Evolutionary conservation across 1,284 basidiomycete genomes (phyloP).

Genomic region (Trametes versicolor): DNA sequence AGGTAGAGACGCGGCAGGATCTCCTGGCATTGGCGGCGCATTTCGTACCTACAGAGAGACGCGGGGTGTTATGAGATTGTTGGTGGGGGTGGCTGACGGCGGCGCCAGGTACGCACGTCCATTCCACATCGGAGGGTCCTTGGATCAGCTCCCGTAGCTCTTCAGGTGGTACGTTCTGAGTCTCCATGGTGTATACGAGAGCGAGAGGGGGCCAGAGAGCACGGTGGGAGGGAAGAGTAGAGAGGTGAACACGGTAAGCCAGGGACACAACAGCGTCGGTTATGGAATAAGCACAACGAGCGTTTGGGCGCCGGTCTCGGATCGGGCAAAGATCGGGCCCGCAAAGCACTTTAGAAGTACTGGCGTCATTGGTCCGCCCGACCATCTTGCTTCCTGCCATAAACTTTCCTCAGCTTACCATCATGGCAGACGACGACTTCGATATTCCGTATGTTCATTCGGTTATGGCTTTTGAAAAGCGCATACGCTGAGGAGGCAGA

Average conservation of each 20-base stretch:
- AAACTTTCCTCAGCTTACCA: neutral
- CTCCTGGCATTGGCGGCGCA: slow-evolving; percentile 93
- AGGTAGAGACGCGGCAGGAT: slow-evolving; percentile 87
- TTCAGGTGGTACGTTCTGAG: slow-evolving; percentile 50
- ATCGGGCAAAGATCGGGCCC: slow-evolving; percentile 7
- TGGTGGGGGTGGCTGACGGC: slow-evolving; percentile 9
- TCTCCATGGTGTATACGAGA: slow-evolving; percentile 17
- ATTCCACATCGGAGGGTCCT: slow-evolving; percentile 81
- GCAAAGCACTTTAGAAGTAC: slow-evolving; percentile 4
- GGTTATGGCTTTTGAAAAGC: slow-evolving; percentile 15
- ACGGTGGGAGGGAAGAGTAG: slow-evolving; percentile 14
- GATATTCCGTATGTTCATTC: slow-evolving; percentile 42
- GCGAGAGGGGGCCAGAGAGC: neutral
- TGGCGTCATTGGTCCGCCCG: neutral
- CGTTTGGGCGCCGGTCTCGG: slow-evolving; percentile 13
- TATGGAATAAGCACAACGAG: slow-evolving; percentile 18
- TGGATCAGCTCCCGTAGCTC: slow-evolving; percentile 72
- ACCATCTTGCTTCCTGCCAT: neutral
- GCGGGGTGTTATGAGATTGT: neutral
- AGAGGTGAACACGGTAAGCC: slow-evolving; percentile 5
- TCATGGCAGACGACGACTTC: slow-evolving; percentile 35
- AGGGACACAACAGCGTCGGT: slow-evolving; percentile 2
- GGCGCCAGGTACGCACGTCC: slow-evolving; percentile 60
- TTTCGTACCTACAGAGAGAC: slow-evolving; percentile 80
- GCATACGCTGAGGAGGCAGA: neutral